Base-by-base conservation (phyloP, 768 basidiomycete genomes). In the Suillus discolor region DNA sequence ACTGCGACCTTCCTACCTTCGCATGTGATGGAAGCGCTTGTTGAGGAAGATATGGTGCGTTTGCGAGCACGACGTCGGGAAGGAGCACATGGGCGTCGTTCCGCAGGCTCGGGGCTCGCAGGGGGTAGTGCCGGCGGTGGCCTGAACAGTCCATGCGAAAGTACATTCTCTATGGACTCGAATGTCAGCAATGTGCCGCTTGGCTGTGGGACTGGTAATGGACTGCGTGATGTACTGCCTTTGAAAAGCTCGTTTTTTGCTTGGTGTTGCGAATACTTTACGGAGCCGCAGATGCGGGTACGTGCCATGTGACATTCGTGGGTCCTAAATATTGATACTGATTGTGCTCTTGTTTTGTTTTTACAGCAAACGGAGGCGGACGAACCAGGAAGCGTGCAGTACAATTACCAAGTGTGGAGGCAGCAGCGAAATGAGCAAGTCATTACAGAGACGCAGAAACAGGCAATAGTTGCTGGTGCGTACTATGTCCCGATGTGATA, bases 281-380 rank as follows among this genome's bases (percentile, higher is more conserved):
- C 92, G 68, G 96, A 98, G 75, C 95, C 97, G 4, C 97, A 99
- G 77, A 99, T 99, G 97, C 90, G 94, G 83, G 96, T 97, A 74
- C 72, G 88, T 71, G 6, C 47, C 34, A 23, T 65, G 61, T 39
- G 42, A 49, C 12, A 42, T 18, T 57, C 63, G 16, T 57, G 34
- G 42, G 57, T 41, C 51, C 57, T n/a, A 49, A 2, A 47, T 18
- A 15, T 16, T 62, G 66, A 73, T 66, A 66, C n/a, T 59, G 41
- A 51, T 67, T 60, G 65, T 39, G 3, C 59, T 31, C 68, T 39
- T 45, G n/a, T n/a, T 23, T 36, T 36, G 34, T 57, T 16, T 13
- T 41, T 20, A 18, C 71, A 96, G 96, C 92, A 94, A 87, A 87
- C 93, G 8, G 97, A 99, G 74, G 89, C 89, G 2, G 96, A 99